Conservation (phyloP, 495 filamentous ascomycete genomes). For the Penicillium chermesinum region DNA sequence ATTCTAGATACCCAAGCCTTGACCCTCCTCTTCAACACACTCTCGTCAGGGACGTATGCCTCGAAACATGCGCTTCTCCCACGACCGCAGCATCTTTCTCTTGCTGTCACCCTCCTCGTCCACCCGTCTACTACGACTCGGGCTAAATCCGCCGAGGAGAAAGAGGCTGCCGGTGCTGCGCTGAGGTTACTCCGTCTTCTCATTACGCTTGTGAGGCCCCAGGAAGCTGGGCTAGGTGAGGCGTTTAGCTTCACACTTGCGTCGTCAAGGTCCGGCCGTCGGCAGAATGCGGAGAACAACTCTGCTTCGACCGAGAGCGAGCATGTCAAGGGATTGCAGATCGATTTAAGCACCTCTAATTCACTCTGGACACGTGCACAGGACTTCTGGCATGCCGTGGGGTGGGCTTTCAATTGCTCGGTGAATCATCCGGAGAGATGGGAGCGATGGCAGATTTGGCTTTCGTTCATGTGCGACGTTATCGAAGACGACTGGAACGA, state of each 20-base stretch:
- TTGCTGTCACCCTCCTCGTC: constrained; percentile 62
- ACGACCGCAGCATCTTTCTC: constrained; percentile 55
- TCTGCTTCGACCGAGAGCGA: constrained; percentile 19
- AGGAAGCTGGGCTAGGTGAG: constrained; percentile 39
- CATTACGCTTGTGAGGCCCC: constrained; percentile 46
- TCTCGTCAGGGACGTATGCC: constrained; percentile 50
- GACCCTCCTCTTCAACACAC: constrained; percentile 58
- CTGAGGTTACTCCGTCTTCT: constrained; percentile 55
- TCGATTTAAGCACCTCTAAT: constrained; percentile 55
- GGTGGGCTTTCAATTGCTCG: constrained; percentile 93
- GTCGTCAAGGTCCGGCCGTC: constrained; percentile 28
- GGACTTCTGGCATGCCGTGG: constrained; percentile 85
- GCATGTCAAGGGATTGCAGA: constrained; percentile 36
- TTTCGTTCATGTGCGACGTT: constrained; percentile 73
- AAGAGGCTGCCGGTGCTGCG: constrained; percentile 49
- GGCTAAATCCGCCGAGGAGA: constrained; percentile 46
- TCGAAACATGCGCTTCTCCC: constrained; percentile 44
- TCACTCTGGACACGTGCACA: constrained; percentile 67
- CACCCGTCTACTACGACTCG: constrained; percentile 67
- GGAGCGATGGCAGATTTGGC: constrained; percentile 78
- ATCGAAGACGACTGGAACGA: constrained; percentile 71
- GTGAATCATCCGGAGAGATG: constrained; percentile 64
- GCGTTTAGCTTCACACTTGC: constrained; percentile 52
- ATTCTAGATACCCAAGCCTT: constrained; percentile 58
- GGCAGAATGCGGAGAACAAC: constrained; percentile 18